These are phyloP conservation scores for Perkinsus olseni DNA, from an alignment of 169 alveolate species.

Conservation along the genomic window DNA sequence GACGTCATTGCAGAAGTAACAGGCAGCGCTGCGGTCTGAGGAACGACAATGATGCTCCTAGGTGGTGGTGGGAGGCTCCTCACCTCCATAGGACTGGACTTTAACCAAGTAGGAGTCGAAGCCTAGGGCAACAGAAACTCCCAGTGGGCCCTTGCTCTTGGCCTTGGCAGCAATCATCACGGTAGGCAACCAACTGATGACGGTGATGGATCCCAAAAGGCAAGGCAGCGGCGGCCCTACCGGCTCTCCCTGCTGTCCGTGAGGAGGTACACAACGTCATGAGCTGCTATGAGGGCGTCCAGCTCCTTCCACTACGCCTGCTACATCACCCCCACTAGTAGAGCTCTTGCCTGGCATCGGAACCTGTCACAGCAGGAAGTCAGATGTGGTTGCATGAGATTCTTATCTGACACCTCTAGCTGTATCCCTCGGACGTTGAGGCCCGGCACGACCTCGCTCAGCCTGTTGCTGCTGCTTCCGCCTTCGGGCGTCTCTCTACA, in stretches of 20 bases:
- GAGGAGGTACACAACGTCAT: slow-evolving; percentile 71
- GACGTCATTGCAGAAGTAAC: slow-evolving; percentile 87
- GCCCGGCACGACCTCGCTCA: background rate
- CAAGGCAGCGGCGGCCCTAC: slow-evolving; percentile 73
- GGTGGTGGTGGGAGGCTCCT: background rate
- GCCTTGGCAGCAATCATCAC: background rate
- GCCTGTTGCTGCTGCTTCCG: slow-evolving; percentile 51
- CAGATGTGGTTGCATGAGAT: too few species aligned
- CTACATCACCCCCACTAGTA: background rate
- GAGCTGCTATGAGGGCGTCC: slow-evolving; percentile 25
- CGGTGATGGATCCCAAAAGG: slow-evolving; percentile 40
- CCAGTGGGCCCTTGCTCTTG: slow-evolving; percentile 34
- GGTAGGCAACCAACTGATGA: background rate
- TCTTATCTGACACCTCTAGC: background rate
- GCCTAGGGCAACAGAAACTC: slow-evolving; percentile 85
- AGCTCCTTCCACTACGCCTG: slow-evolving; percentile 3
- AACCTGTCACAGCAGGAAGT: background rate
- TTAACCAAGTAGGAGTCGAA: slow-evolving; percentile 82
- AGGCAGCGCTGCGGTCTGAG: slow-evolving; percentile 42
- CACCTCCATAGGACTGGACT: slow-evolving; percentile 60
- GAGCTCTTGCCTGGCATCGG: background rate
- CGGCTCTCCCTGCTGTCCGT: slow-evolving; percentile 88
- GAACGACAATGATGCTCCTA: background rate
- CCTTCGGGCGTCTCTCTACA: slow-evolving; percentile 59
- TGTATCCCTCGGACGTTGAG: background rate